Evolutionary conservation across 75 land plant genomes (phyloP).

Genomic region (Picea glauca): DNA sequence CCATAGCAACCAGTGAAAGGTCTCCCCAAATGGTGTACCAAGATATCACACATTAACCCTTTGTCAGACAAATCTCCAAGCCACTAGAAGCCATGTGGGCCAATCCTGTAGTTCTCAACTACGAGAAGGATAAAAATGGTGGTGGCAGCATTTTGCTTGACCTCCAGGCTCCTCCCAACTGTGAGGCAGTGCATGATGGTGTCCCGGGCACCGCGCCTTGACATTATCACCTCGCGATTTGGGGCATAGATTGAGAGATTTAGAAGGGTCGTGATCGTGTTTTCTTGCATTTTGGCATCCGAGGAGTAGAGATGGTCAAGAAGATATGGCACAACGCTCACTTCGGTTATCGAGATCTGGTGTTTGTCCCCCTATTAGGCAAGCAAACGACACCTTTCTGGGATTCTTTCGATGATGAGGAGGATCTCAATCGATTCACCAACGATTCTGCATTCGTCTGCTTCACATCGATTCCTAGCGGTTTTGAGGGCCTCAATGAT

Average conservation of each 20-base stretch:
- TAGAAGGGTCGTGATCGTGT: conserved; percentile 66
- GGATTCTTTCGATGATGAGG: conserved; percentile 23
- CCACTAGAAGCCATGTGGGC: too few relatives aligned
- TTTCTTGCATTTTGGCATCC: conserved; percentile 32
- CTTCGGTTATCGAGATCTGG: conserved; percentile 47
- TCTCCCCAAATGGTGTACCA: too few relatives aligned
- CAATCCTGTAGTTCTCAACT: conserved; percentile 40
- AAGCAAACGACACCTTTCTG: conserved; percentile 36
- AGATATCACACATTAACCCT: too few relatives aligned
- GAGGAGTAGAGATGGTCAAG: conserved; percentile 26
- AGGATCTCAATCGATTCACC: conserved; percentile 42
- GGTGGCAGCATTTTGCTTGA: conserved; percentile 65
- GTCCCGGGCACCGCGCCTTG: conserved; percentile 38
- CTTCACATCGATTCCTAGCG: conserved; percentile 35
- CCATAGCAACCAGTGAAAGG: too few relatives aligned
- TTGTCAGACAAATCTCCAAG: too few relatives aligned
- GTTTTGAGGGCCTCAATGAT: too few relatives aligned
- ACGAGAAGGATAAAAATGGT: conserved; percentile 59
- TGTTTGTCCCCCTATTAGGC: conserved; percentile 44
- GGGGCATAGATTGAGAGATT: conserved; percentile 61
- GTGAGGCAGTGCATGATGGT: conserved; percentile 33
- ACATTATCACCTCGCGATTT: conserved; percentile 45
- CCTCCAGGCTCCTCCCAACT: conserved; percentile 22
- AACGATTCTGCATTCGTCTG: conserved; percentile 30
- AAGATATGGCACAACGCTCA: conserved; percentile 61